Evolutionary conservation across 371 early-diverging fungal genomes (phyloP), one percentile per base, ranked within the genome.

Genomic region (Mucor ambiguus): DNA sequence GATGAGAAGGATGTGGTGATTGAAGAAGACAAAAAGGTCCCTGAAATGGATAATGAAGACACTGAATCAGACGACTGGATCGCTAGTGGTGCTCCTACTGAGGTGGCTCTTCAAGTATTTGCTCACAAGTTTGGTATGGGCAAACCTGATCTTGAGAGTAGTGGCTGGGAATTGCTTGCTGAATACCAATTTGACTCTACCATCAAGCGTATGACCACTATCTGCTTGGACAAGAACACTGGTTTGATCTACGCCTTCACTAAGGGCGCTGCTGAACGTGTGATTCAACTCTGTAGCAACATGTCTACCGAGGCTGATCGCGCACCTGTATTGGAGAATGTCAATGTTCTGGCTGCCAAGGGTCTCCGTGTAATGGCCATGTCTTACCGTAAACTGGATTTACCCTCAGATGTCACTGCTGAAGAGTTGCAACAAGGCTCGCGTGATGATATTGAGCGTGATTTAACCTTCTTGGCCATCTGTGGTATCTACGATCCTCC

Each of bases 401-500:
- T 65, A 12, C 60, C 69, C 6, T 66, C 79, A 8, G 70, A 79
- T 46, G 41, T 67, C n/a, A 60, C 63, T 16, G 60, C 68, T 16
- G 72, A 80, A 64, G 80, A 80, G 65, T 60, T 69, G 8, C 67
- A 72, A 35, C 71, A 75, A 58, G 67, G 64, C 16, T 69, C 69
- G 26, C 87, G 89, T 57, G 85, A 86, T 18, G 59, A 74, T 2
- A 61, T 90, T 16, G 98, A 96, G 69, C 60, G 62, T 28, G 76
- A 92, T 38, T 81, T 97, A 52, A 74, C 67, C 4, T 96, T 96
- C 72, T 69, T 96, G 33, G 97, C 96, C 4, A 79, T 97, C 10
- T 91, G 94, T 55, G 96, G 96, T 38, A 87, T 98, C 57, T 92
- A 93, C 65, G 98, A 96, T 72, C 97, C 96, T 29, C 95, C 96